Conservation (phyloP, 345 rosid genomes). For the Populus simonii region DNA sequence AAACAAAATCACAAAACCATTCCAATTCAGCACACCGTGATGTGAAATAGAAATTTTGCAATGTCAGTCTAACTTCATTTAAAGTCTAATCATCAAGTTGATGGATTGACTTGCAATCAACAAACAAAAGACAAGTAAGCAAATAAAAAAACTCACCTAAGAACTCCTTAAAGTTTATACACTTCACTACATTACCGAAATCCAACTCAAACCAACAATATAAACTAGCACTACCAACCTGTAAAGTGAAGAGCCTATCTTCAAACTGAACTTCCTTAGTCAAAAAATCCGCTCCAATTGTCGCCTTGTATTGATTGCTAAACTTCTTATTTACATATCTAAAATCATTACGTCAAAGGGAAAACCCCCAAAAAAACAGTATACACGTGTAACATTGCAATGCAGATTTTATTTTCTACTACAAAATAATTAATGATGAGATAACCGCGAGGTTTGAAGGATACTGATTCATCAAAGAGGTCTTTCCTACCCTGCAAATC, state of each 20-base stretch:
- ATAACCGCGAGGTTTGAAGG: conserved; percentile 1
- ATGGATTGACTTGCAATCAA: not conserved
- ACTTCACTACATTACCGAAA: not conserved
- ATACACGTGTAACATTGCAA: not conserved
- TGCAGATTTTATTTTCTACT: not conserved
- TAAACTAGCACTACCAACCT: conserved; percentile 18
- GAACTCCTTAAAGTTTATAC: not conserved
- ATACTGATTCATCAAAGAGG: conserved; percentile 36
- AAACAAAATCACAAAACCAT: not conserved
- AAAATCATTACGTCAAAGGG: conserved; percentile 10
- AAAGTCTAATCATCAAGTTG: not conserved
- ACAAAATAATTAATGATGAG: not conserved
- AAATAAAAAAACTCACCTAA: not conserved
- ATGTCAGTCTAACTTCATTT: not conserved
- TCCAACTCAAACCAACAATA: not conserved
- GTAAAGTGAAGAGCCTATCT: conserved; percentile 33
- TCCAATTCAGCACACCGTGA: not conserved
- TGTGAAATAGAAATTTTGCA: not conserved
- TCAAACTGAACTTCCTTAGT: conserved; percentile 32
- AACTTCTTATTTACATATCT: conserved; percentile 33
- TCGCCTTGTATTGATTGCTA: conserved; percentile 32
- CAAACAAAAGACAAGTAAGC: no score
- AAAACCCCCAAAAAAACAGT: not conserved
- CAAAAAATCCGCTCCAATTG: conserved; percentile 34
- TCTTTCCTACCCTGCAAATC: conserved; percentile 29